A percentile compares a stretch with the other conserved stretches of the same genome.
phyloP scores from a whole-genome alignment of 768 basidiomycete genomes.

The Grammothele lineata region DNA sequence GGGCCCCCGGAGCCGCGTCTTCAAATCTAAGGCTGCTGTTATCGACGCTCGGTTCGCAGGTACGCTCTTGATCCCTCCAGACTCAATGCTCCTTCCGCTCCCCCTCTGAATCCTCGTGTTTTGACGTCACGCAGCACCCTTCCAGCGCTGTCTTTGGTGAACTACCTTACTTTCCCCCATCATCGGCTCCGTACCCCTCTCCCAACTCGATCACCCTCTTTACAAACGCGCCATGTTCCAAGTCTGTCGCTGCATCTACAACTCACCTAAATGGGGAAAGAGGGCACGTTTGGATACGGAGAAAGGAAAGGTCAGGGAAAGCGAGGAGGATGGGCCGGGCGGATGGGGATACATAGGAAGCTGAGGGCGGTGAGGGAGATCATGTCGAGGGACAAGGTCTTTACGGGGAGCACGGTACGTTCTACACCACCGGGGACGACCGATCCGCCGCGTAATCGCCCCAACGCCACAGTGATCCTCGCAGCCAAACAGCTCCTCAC shows the following conservation, averaged over 20 bases:
- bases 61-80: neutral
- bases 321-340: neutral
- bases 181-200: constrained; percentile 35
- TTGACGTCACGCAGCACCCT: constrained; percentile 1
- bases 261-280: constrained; percentile 38
- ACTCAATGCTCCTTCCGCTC: constrained; percentile 4
- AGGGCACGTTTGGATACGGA: constrained; percentile 13
- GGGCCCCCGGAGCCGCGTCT: too few species aligned
- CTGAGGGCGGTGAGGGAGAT: neutral
- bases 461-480: constrained; percentile 2
- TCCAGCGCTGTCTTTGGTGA: constrained; percentile 8
- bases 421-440: constrained; percentile 11
- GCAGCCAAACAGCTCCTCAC: constrained; percentile 5
- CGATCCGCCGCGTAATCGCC: constrained; percentile 2
- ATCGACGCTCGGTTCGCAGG: constrained; percentile 4
- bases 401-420: constrained; percentile 12
- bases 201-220: constrained; percentile 56
- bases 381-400: constrained; percentile 3
- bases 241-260: constrained; percentile 55
- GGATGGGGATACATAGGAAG: constrained; percentile 1
- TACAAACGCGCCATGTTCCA: constrained; percentile 66
- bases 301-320: constrained; percentile 14
- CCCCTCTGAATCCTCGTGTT: neutral
- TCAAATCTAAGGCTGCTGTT: too few species aligned
- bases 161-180: constrained; percentile 3